A percentile compares a stretch with the other conserved stretches of the same genome.
phyloP scores from a whole-genome alignment of 2,329 filamentous ascomycete species.

The Leptographium radiaticola region DNA sequence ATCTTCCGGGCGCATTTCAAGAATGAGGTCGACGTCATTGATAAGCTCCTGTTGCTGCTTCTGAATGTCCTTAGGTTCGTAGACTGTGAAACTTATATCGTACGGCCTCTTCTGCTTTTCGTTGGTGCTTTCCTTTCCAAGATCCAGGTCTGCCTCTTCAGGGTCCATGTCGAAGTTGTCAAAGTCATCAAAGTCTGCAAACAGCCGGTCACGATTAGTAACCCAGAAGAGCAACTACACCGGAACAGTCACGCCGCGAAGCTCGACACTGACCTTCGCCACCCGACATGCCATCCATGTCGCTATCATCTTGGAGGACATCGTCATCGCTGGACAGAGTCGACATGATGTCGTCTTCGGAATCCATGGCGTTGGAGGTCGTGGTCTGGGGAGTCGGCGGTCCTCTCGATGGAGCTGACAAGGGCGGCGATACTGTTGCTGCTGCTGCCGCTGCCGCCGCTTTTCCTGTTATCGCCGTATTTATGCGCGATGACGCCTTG shows the following conservation, averaged over 20 bases:
- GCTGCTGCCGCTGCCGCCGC: neutral
- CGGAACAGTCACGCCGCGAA: neutral
- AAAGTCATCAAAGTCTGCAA: constrained; percentile 28
- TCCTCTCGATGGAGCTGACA: constrained; percentile 1
- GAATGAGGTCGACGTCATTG: constrained; percentile 78
- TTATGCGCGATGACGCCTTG: constrained; percentile 23
- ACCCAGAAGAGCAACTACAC: neutral
- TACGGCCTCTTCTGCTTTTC: constrained; percentile 64
- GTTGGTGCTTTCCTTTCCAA: constrained; percentile 45
- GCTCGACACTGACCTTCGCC: constrained; percentile 30
- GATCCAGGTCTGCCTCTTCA: constrained; percentile 39
- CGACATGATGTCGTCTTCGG: constrained; percentile 88
- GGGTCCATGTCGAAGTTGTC: constrained; percentile 41
- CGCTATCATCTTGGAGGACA: constrained; percentile 64
- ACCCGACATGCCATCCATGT: constrained; percentile 49
- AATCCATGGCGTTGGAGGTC: constrained; percentile 65
- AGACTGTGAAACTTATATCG: constrained; percentile 75
- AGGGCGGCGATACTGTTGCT: neutral
- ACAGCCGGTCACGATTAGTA: neutral
- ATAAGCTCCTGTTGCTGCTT: constrained; percentile 76
- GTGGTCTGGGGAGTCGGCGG: constrained; percentile 24
- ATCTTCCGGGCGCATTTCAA: constrained; percentile 80
- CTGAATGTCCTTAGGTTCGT: constrained; percentile 69
- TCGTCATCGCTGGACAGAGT: constrained; percentile 66
- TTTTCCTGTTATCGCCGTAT: neutral